These are phyloP conservation scores for Trypanosoma congolense DNA, from an alignment of 208 protist genomes.

Conservation along the genomic window DNA sequence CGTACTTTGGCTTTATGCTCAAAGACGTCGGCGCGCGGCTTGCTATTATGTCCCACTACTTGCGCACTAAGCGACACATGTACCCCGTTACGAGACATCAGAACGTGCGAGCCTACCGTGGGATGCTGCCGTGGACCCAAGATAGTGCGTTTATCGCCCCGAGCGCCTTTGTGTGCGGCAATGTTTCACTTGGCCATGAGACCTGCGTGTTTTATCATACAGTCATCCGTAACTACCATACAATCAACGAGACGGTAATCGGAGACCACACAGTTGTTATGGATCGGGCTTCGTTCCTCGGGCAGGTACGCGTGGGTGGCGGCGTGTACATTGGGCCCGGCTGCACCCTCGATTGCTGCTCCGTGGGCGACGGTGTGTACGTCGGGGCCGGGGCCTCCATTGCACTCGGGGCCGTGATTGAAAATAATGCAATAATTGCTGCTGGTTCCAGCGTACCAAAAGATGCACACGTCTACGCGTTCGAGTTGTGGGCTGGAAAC, in stretches of 20 bases:
- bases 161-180: conserved; percentile 77
- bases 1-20: conserved; percentile 82
- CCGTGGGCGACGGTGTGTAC: conserved; percentile 79
- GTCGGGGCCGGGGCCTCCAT: conserved; percentile 78
- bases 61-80: conserved; percentile 55
- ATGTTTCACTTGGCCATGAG: conserved; percentile 79
- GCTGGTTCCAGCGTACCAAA: conserved; percentile 79
- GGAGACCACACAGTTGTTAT: conserved; percentile 80
- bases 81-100: conserved; percentile 86
- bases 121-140: conserved; percentile 82
- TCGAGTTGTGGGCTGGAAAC: conserved; percentile 89
- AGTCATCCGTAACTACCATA: conserved; percentile 85
- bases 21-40: conserved; percentile 75
- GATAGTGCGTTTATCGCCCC: conserved; percentile 86
- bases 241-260: conserved; percentile 43
- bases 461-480: conserved; percentile 73
- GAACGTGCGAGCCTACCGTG: conserved; percentile 78
- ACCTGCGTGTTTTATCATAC: conserved; percentile 84
- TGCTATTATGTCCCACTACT: conserved; percentile 60
- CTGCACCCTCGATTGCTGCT: conserved; percentile 77
- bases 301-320: conserved; percentile 65
- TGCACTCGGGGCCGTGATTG: conserved; percentile 74
- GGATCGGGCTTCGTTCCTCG: conserved; percentile 81
- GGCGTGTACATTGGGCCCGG: conserved; percentile 62
- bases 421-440: conserved; percentile 82